Conservation (phyloP, 805 yeast genomes). For the Dipodascus albidus region DNA sequence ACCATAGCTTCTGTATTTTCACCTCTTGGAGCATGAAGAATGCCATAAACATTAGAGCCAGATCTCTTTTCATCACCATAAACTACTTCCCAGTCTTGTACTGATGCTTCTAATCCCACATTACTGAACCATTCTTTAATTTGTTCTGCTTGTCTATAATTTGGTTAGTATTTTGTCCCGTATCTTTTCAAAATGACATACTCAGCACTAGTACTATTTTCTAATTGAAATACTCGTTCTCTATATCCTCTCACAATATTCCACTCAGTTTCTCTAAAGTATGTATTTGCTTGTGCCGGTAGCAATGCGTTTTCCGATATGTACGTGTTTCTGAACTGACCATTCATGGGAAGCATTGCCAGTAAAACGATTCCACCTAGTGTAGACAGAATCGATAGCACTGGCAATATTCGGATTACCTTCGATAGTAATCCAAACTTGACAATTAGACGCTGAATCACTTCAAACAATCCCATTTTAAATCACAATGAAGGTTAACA, state of each 20-base stretch:
- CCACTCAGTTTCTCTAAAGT: slow-evolving; percentile 93
- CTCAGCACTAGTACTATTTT: slow-evolving; percentile 14
- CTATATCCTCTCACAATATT: slow-evolving; percentile 79
- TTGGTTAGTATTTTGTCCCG: slow-evolving; percentile 10
- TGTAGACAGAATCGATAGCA: slow-evolving; percentile 19
- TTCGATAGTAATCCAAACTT: slow-evolving; percentile 20
- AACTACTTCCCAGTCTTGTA: slow-evolving; percentile 28
- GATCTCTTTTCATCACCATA: slow-evolving; percentile 17
- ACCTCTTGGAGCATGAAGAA: slow-evolving; percentile 87
- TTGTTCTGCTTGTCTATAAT: slow-evolving; percentile 30
- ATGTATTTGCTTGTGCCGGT: slow-evolving; percentile 92
- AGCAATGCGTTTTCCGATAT: slow-evolving; percentile 91
- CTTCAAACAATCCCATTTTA: slow-evolving; percentile 27
- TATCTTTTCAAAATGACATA: not conserved
- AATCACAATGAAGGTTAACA: no score
- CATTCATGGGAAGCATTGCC: slow-evolving; percentile 57
- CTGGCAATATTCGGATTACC: slow-evolving; percentile 18
- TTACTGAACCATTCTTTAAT: slow-evolving; percentile 52
- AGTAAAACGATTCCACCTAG: slow-evolving; percentile 44
- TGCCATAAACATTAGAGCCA: slow-evolving; percentile 56
- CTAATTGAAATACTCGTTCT: slow-evolving; percentile 37
- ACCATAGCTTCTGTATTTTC: slow-evolving; percentile 95
- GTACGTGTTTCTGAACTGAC: slow-evolving; percentile 73
- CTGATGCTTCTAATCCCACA: slow-evolving; percentile 58
- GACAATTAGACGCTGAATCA: slow-evolving; percentile 19